Conservation (phyloP, 805 yeast genomes). For the Candida golubevii region DNA sequence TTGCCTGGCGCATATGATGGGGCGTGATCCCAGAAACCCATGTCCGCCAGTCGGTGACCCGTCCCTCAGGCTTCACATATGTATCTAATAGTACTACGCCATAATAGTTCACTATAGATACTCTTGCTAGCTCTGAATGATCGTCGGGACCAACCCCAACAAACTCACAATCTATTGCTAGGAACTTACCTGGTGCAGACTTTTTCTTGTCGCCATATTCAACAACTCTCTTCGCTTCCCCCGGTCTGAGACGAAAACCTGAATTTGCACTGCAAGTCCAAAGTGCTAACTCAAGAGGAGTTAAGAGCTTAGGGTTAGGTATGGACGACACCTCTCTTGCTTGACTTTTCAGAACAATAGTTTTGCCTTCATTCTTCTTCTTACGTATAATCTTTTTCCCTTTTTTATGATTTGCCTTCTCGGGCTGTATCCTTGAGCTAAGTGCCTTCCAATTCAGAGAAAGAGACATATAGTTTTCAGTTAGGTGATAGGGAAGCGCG, state of each 20-base stretch:
- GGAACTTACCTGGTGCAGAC: constrained; percentile 59
- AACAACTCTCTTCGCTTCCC: background rate
- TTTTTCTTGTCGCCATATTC: constrained; percentile 22
- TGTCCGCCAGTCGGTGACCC: constrained; percentile 87
- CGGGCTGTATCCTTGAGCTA: constrained; percentile 10
- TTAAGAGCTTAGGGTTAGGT: background rate
- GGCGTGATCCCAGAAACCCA: constrained; percentile 87
- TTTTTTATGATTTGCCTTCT: background rate
- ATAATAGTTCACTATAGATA: constrained; percentile 78
- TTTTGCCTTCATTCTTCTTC: no score
- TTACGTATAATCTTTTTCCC: no score
- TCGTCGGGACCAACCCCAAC: constrained; percentile 78
- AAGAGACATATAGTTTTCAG: constrained; percentile 6
- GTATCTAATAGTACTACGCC: constrained; percentile 70
- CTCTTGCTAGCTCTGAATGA: constrained; percentile 75
- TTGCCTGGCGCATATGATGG: constrained; percentile 61
- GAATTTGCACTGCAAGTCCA: constrained; percentile 8
- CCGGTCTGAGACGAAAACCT: background rate
- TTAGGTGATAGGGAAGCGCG: no score
- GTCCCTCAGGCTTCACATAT: constrained; percentile 70
- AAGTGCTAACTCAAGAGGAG: constrained; percentile 11
- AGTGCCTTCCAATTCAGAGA: constrained; percentile 24
- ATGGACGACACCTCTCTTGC: no score
- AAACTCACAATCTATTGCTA: constrained; percentile 91
- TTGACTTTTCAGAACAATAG: no score